phyloP scores from a whole-genome alignment of 768 basidiomycete genomes.

The Suillus paluster region DNA sequence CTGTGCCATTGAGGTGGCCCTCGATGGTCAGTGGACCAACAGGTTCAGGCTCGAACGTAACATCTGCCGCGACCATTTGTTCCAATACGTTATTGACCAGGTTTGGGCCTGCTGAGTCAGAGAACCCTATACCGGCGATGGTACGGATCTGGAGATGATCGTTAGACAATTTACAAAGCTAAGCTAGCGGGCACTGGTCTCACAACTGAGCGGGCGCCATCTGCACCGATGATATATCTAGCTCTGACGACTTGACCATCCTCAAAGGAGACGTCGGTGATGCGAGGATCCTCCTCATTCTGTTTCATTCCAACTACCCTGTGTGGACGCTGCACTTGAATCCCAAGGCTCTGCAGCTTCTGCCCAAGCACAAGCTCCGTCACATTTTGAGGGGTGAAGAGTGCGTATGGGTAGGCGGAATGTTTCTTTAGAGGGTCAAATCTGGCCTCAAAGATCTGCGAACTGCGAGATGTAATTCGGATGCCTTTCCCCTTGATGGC shows the following conservation, averaged over 20 bases:
- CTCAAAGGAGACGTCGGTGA: conserved; percentile 49
- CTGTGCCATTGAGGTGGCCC: conserved; percentile 24
- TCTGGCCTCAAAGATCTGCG: conserved; percentile 32
- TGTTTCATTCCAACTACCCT: conserved; percentile 43
- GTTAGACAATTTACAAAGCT: background rate
- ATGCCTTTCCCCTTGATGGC: conserved; percentile 32
- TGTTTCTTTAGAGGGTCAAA: conserved; percentile 41
- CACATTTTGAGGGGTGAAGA: conserved; percentile 48
- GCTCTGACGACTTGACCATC: conserved; percentile 47
- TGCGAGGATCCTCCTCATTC: conserved; percentile 27
- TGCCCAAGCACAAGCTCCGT: conserved; percentile 47
- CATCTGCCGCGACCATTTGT: conserved; percentile 52
- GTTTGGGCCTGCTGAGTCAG: conserved; percentile 42
- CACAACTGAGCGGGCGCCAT: conserved; percentile 53
- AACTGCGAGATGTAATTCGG: conserved; percentile 35
- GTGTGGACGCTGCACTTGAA: conserved; percentile 42
- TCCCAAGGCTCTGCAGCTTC: conserved; percentile 35
- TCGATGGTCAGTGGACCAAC: background rate
- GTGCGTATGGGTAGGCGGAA: conserved; percentile 48
- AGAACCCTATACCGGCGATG: conserved; percentile 45
- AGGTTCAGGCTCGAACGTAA: conserved; percentile 41
- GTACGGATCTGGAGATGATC: conserved; percentile 43
- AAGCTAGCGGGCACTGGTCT: conserved; percentile 10
- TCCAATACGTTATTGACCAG: conserved; percentile 26
- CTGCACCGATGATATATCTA: conserved; percentile 54